Evolutionary conservation across 2,329 filamentous ascomycete species (phyloP).

Genomic region (Mycosphaerella sp.): DNA sequence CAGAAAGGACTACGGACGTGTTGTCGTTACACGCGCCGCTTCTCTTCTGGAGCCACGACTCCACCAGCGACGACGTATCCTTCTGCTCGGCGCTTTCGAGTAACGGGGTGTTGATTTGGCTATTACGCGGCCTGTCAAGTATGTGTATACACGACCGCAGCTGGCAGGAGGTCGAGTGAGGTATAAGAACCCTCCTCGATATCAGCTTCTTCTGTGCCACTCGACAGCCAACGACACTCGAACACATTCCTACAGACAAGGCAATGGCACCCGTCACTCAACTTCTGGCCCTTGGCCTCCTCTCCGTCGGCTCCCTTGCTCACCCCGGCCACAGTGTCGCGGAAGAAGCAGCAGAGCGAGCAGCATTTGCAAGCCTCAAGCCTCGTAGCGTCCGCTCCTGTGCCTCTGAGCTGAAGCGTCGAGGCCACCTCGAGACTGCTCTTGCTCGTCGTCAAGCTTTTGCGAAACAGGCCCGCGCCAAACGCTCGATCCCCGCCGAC

Average conservation of each 20-base stretch:
- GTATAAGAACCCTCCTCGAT: too few species aligned
- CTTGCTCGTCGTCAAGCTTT: conserved; percentile 23
- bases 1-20: too few species aligned
- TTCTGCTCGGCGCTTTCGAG: too few species aligned
- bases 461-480: conserved; percentile 18
- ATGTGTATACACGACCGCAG: too few species aligned
- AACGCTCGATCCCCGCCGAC: conserved; percentile 15
- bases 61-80: too few species aligned
- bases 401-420: conserved; percentile 16
- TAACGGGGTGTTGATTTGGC: too few species aligned
- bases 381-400: conserved; percentile 23
- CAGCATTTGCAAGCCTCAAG: conserved; percentile 17
- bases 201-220: too few species aligned
- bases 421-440: conserved; percentile 19
- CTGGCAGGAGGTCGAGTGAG: too few species aligned
- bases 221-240: not conserved
- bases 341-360: conserved; percentile 23
- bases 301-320: conserved; percentile 17
- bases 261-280: conserved; percentile 16
- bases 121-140: too few species aligned
- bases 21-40: too few species aligned
- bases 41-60: too few species aligned
- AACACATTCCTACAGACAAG: not conserved
- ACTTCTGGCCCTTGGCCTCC: conserved; percentile 14
- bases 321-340: conserved; percentile 23